Base-by-base conservation (phyloP, 139 green algal species). In the Asterochloris sp. region DNA sequence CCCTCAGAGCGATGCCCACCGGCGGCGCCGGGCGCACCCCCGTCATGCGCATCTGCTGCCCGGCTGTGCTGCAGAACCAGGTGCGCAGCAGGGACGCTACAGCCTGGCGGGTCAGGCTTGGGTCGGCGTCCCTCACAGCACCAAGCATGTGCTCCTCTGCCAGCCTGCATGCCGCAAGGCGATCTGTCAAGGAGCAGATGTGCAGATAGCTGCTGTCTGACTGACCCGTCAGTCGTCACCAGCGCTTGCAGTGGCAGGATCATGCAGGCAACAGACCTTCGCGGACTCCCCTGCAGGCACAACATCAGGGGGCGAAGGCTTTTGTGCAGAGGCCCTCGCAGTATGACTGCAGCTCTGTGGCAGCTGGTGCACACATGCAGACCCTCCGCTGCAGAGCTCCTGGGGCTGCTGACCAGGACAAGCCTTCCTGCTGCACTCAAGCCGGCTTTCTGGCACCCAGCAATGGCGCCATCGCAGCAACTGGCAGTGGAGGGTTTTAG, bases 21-120 rank as follows among this genome's bases (percentile, higher is more conserved):
- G 38, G 38, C 38, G 38, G 38, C 38, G 38, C 38, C 38, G 38
- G 38, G 38, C 38, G 38, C 38, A 54, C 38, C 38, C 38, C 38
- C 38, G 38, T 54, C 38, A 54, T 54, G 38, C 38, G 38, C 38
- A 54, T 2, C 38, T 54, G 38, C 38, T 54, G 38, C 38, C 38
- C 38, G 38, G 38, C 38, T 54, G 38, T 80, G 60, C 67, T 80
- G 60, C 61, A 80, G 54, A 80, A 80, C 76, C 76, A 80, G 38
- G 60, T 54, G 10, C 68, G 61, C 21, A 80, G 60, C 24, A 80
- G 60, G 11, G n/a, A 68, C 13, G 60, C 68, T n/a, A 47, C 76
- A 60, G 67, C 23, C 14, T n/a, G 24, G 47, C 76, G 76, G 68
- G 54, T 80, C 60, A 80, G 24, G 24, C 21, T 69, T 12, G 26